Base-by-base conservation (phyloP, 306 rosid genomes). In the Fragaria iinumae region DNA sequence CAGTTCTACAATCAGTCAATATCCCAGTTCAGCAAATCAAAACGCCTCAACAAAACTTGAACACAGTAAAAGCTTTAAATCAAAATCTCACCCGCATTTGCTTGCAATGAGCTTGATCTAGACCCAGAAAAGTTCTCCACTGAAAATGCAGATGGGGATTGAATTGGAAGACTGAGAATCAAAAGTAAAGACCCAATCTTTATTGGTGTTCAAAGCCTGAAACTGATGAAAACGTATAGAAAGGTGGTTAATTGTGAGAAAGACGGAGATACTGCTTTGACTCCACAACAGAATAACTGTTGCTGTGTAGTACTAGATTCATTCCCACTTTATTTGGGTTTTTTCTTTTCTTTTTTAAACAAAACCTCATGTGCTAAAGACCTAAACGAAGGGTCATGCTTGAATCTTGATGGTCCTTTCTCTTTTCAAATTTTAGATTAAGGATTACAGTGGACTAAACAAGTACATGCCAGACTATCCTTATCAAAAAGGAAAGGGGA, bases 1-100 rank as follows among this genome's bases (percentile, higher is more conserved):
- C 69, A 83, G 78, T 73, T 81, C 72, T 57, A 34, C 56, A 75
- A 81, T 79, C 77, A 90, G 69, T 80, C 89, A 82, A 84, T 76
- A 41, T 76, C 86, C 39, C 70, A 76, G 76, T 81, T 82, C 74
- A 79, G 79, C 64, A 69, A 73, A 76, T 68, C 74, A 76, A 73
- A 86, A 69, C 59, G 63, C 76, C 71, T 57, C 62, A 72, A 29
- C 50, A 73, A 71, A 79, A 63, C 44, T 44, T n/a, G 72, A 74
- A 55, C 53, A 1, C 69, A 34, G 56, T 49, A 83, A 32, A 73
- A 80, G 63, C 79, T 70, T 67, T 44, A 66, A 76, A 82, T 57
- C 83, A 78, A 47, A 79, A 84, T 84, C 70, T 60, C 77, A 79
- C 76, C 18, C 70, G 69, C 88, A 85, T 83, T 69, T 38, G 74